These are phyloP conservation scores for Colletotrichum sublineola DNA, from an alignment of 2,329 filamentous ascomycete genomes.

Conservation along the genomic window DNA sequence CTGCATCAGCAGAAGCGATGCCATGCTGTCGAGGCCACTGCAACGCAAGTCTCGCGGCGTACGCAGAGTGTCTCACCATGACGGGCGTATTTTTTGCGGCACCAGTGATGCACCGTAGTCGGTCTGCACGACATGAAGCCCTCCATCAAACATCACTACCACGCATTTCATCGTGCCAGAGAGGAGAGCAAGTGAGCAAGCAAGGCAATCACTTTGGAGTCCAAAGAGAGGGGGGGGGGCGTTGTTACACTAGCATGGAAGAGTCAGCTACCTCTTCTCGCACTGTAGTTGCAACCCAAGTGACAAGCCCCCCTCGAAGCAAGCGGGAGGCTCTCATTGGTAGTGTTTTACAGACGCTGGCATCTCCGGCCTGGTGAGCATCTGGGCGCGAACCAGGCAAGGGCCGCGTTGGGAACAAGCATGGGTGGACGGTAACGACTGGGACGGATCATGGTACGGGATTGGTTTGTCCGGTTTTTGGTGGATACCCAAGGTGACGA, in stretches of 20 bases:
- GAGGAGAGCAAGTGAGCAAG: constrained; percentile 20
- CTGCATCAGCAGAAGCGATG: constrained; percentile 5
- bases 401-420: constrained; percentile 11
- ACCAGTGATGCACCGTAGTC: constrained; percentile 11
- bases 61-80: constrained; percentile 35
- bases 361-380: constrained; percentile 20
- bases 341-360: constrained; percentile 24
- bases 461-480: constrained; percentile 16
- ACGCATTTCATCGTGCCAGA: not conserved
- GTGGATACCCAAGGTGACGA: constrained; percentile 21
- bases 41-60: constrained; percentile 13
- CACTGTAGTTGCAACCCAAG: constrained; percentile 35
- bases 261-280: constrained; percentile 15
- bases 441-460: constrained; percentile 19
- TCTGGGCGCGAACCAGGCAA: constrained; percentile 28
- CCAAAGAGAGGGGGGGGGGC: not conserved
- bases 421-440: constrained; percentile 23
- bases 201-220: not conserved
- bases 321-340: constrained; percentile 10
- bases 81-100: constrained; percentile 23
- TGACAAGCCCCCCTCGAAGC: constrained; percentile 22
- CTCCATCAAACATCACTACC: not conserved
- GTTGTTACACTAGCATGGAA: constrained; percentile 5
- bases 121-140: not conserved
- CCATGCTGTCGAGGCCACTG: not conserved